phyloP scores from a whole-genome alignment of 2,329 filamentous ascomycete genomes.

The Chrysoporthe puriensis region DNA sequence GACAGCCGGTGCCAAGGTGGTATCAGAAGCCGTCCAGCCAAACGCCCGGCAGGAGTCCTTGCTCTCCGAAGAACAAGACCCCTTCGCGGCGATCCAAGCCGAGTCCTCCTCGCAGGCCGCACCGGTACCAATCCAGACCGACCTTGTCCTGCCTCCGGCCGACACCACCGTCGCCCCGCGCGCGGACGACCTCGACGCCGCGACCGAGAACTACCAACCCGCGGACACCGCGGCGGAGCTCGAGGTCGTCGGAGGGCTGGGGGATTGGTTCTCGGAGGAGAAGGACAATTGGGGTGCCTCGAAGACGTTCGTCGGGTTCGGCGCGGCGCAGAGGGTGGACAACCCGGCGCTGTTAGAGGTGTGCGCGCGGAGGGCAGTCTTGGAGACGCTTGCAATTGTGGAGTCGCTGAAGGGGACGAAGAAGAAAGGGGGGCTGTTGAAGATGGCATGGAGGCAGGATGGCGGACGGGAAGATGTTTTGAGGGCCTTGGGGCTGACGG shows the following conservation, averaged over 20 bases:
- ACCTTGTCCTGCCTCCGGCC: slow-evolving; percentile 34
- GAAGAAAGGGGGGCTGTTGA: slow-evolving; percentile 31
- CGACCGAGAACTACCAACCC: not conserved
- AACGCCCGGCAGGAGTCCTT: not conserved
- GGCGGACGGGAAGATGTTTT: slow-evolving; percentile 41
- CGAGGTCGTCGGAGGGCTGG: slow-evolving; percentile 50
- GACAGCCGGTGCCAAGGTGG: not conserved
- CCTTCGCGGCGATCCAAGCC: not conserved
- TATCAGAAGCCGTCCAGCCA: not conserved
- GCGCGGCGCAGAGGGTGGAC: slow-evolving; percentile 42
- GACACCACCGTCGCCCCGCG: slow-evolving; percentile 18
- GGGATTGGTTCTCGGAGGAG: slow-evolving; percentile 57
- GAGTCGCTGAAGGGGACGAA: slow-evolving; percentile 28
- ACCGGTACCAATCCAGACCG: slow-evolving; percentile 24
- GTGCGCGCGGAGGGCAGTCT: slow-evolving; percentile 53
- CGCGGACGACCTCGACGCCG: slow-evolving; percentile 16
- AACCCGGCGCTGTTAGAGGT: slow-evolving; percentile 52
- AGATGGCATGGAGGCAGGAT: slow-evolving; percentile 36
- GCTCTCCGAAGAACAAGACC: not conserved
- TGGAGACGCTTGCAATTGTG: slow-evolving; percentile 53
- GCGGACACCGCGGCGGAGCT: slow-evolving; percentile 51
- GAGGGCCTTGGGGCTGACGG: slow-evolving; percentile 40
- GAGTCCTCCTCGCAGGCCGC: not conserved
- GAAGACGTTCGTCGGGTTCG: slow-evolving; percentile 51
- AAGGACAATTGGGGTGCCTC: slow-evolving; percentile 53